A percentile compares a stretch with the other conserved stretches of the same genome.
Evolutionary conservation across 768 basidiomycete species (phyloP).

Genomic region (Russula griseocarnosa): DNA sequence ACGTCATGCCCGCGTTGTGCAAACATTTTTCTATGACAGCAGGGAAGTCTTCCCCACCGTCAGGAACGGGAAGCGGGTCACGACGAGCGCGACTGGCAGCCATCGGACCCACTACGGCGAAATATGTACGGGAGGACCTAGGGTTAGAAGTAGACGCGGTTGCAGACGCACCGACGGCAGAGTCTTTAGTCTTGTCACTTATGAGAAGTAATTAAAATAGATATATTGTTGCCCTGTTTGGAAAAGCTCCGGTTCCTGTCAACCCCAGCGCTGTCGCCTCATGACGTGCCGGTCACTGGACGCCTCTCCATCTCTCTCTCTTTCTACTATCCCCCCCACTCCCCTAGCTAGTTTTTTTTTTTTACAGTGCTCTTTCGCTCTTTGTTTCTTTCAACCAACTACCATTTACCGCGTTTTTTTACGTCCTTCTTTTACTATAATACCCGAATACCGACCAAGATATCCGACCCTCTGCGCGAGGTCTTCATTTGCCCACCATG

Average conservation of each 20-base stretch:
- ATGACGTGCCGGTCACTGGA: too few species aligned
- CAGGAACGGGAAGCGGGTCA: not conserved
- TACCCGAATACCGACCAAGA: not conserved
- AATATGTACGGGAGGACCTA: constrained; percentile 47
- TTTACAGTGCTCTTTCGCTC: not conserved
- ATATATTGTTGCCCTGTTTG: not conserved
- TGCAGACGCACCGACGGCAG: constrained; percentile 53
- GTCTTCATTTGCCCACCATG: constrained; percentile 10
- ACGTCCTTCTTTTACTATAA: not conserved
- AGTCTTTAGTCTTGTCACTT: constrained; percentile 41
- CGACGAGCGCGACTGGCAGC: constrained; percentile 42
- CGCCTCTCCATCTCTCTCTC: not conserved
- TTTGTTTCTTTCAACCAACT: not conserved
- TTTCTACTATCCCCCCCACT: too few species aligned
- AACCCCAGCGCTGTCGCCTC: too few species aligned
- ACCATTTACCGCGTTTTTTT: not conserved
- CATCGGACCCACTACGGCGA: constrained; percentile 65
- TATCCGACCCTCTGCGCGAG: not conserved
- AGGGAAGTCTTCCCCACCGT: not conserved
- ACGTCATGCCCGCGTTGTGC: constrained; percentile 49
- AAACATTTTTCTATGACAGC: constrained; percentile 42
- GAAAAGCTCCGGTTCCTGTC: not conserved
- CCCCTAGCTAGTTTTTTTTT: not conserved
- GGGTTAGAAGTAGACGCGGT: constrained; percentile 51
- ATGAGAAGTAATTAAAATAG: not conserved